A percentile compares a stretch with the other conserved stretches of the same genome.
These are phyloP conservation scores for Blastocystis sp. DNA, from an alignment of 352 stramenopile genomes.

Conservation along the genomic window DNA sequence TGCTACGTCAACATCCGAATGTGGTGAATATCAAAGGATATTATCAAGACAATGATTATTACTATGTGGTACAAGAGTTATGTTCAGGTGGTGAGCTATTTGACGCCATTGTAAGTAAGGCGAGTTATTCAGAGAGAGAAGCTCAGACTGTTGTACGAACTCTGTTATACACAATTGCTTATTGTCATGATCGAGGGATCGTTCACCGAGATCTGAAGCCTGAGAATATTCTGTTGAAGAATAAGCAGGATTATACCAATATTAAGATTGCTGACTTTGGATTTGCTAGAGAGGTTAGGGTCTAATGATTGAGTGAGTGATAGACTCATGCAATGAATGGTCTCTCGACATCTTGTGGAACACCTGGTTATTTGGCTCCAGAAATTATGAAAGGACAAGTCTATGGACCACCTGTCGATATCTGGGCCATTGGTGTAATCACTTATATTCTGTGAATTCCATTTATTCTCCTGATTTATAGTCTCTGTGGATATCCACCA, in stretches of 20 bases:
- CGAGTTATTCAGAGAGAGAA: constrained; percentile 74
- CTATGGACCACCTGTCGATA: constrained; percentile 74
- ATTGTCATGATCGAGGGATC: constrained; percentile 78
- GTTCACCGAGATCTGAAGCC: constrained; percentile 73
- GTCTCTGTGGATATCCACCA: constrained; percentile 71
- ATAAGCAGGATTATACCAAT: constrained; percentile 73
- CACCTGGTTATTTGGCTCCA: constrained; percentile 72
- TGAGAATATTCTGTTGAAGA: constrained; percentile 77
- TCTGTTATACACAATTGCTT: constrained; percentile 74
- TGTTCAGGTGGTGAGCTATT: constrained; percentile 58
- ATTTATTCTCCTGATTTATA: not conserved
- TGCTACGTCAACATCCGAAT: constrained; percentile 58
- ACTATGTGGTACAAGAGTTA: constrained; percentile 58
- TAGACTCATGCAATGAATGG: constrained; percentile 60
- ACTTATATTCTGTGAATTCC: constrained; percentile 78
- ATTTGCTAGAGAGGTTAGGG: constrained; percentile 72
- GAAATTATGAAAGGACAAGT: constrained; percentile 76
- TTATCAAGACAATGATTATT: constrained; percentile 62
- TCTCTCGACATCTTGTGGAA: constrained; percentile 78
- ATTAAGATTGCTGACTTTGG: constrained; percentile 83
- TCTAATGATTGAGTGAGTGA: too few species aligned
- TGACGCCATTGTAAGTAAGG: constrained; percentile 60
- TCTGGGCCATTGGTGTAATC: constrained; percentile 79
- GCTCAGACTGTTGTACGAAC: constrained; percentile 76
- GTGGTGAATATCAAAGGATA: constrained; percentile 59